Base-by-base conservation (phyloP, 306 rosid species). In the Prunus mira region DNA sequence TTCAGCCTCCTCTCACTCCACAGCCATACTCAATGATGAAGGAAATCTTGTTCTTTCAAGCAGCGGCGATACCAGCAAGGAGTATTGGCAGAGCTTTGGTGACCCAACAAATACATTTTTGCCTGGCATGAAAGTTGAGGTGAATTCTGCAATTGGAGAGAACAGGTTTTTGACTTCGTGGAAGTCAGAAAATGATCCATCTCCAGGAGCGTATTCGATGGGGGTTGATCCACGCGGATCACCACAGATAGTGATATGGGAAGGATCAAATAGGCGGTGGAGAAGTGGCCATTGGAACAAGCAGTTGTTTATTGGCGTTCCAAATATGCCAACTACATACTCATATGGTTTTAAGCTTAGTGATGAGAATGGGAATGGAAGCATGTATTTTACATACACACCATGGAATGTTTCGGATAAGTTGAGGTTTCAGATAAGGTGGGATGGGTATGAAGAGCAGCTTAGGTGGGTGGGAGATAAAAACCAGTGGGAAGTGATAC, bases 271-370 rank as follows among this genome's bases (percentile, higher is more conserved):
- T 0, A 84, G 97, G 72, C 77, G 81, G 62, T 93, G 97, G 98
- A 83, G 97, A 76, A 93, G 96, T 64, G 98, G 98, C 10, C 87
- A 89, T 52, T 93, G 96, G 93, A 89, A 89, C 76, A 80, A 34
- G 45, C 84, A 86, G 78, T 60, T 74, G 15, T 91, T 93, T 34
- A 71, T 75, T 10, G 93, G 98, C 2, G 28, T 93, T 5, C 76
- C 86, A 0, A 79, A 79, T 2, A 87, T 88, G 89, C 69, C 76
- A 3, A 84, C 87, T 0, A 79, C 4, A 24, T 64, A 62, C 24
- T 19, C 73, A 2, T 79, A 72, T 57, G 98, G 98, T 7, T 91
- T 93, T 62, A 72, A 18, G 20, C 85, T 91, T 25, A 75, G 79
- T 5, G 22, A 5, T 12, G 6, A 0, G n/a, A 52, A 65, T 30